Evolutionary conservation across 1,284 basidiomycete genomes (phyloP).

Genomic region (Leucocoprinus gongylophorus): DNA sequence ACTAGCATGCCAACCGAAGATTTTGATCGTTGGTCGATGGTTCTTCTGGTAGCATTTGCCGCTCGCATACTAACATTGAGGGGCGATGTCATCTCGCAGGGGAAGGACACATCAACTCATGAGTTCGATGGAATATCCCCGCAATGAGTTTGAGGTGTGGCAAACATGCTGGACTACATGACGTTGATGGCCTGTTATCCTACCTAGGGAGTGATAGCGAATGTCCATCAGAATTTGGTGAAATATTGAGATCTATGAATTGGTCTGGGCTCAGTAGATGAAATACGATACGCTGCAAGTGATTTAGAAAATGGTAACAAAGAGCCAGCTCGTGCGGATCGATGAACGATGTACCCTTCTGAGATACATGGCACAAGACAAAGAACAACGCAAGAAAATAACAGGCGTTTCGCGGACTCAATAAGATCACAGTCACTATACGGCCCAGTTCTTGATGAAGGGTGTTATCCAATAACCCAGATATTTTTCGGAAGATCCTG

Average conservation of each 20-base stretch:
- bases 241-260: background rate
- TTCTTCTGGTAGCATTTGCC: background rate
- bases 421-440: no score
- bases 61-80: background rate
- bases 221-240: conserved; percentile 21
- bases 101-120: background rate
- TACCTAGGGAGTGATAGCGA: conserved; percentile 14
- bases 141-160: background rate
- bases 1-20: background rate
- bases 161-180: background rate
- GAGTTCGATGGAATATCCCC: background rate
- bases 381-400: no score
- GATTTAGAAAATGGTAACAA: no score
- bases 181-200: background rate
- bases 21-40: background rate
- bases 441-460: no score
- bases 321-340: no score
- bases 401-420: no score
- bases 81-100: background rate
- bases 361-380: no score
- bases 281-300: no score
- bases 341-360: no score
- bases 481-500: no score
- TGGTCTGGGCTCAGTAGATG: no score
- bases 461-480: no score